These are phyloP conservation scores for Sutorius eximius DNA, from an alignment of 1,284 basidiomycete genomes.

Conservation along the genomic window DNA sequence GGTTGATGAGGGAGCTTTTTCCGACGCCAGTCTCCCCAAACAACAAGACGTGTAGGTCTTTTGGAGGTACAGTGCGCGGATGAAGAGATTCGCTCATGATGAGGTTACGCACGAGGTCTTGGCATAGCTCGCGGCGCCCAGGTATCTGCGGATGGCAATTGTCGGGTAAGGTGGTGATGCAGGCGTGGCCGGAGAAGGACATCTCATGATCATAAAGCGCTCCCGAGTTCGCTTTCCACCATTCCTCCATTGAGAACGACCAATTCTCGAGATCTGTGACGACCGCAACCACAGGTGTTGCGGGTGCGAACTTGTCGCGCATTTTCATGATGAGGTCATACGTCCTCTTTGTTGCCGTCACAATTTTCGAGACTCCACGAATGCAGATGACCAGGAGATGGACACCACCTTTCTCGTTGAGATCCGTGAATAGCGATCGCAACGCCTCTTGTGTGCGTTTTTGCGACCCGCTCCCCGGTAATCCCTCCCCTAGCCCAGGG, in stretches of 20 bases:
- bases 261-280: slow-evolving; percentile 34
- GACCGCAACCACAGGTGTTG: slow-evolving; percentile 30
- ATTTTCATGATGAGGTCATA: slow-evolving; percentile 24
- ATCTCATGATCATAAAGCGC: slow-evolving; percentile 16
- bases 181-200: slow-evolving; percentile 24
- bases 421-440: slow-evolving; percentile 21
- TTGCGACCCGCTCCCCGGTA: slow-evolving; percentile 15
- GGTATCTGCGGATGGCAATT: slow-evolving; percentile 20
- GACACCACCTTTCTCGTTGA: slow-evolving; percentile 26
- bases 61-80: slow-evolving; percentile 21
- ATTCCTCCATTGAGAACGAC: slow-evolving; percentile 31
- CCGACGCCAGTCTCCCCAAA: slow-evolving; percentile 36
- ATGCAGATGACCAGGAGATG: slow-evolving; percentile 34
- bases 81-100: slow-evolving; percentile 17
- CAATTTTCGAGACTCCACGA: slow-evolving; percentile 21
- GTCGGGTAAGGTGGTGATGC: slow-evolving; percentile 27
- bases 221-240: slow-evolving; percentile 29
- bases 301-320: slow-evolving; percentile 16
- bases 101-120: slow-evolving; percentile 19
- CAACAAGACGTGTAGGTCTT: slow-evolving; percentile 30
- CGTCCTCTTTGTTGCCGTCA: slow-evolving; percentile 20
- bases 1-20: slow-evolving; percentile 35
- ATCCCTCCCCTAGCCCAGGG: slow-evolving; percentile 21
- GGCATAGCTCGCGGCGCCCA: slow-evolving; percentile 22
- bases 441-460: slow-evolving; percentile 21